These are phyloP conservation scores for Heterobasidion parviporum DNA, from an alignment of 1,284 basidiomycete genomes.

Conservation along the genomic window DNA sequence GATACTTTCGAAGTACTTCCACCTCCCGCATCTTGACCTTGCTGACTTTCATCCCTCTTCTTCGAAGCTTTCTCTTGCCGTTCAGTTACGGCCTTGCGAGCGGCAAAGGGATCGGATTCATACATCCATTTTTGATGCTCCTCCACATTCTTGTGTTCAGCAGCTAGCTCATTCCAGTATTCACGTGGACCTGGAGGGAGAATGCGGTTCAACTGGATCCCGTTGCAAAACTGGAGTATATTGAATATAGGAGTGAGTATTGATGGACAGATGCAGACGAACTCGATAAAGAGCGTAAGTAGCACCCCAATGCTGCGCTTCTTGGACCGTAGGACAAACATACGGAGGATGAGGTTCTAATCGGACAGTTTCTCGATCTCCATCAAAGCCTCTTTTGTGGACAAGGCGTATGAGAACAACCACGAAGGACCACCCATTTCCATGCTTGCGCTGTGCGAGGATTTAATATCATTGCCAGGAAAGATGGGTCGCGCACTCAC, in stretches of 20 bases:
- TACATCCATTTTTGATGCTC: conserved; percentile 82
- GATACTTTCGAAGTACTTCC: conserved; percentile 16
- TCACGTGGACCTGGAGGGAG: conserved; percentile 78
- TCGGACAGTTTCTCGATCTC: conserved; percentile 58
- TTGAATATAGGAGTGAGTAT: neutral
- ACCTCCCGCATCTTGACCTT: conserved; percentile 5
- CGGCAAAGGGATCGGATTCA: conserved; percentile 77
- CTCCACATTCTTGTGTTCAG: conserved; percentile 60
- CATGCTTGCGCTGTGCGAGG: conserved; percentile 30
- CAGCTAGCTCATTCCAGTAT: conserved; percentile 75
- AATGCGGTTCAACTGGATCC: conserved; percentile 67
- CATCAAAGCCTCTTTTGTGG: conserved; percentile 49
- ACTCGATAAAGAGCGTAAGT: conserved; percentile 84
- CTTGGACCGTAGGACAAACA: conserved; percentile 50
- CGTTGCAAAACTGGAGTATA: conserved; percentile 62
- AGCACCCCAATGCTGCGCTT: conserved; percentile 84
- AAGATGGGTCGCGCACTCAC: conserved; percentile 29
- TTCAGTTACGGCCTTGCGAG: conserved; percentile 56
- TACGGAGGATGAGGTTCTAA: conserved; percentile 67
- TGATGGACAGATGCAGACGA: conserved; percentile 24
- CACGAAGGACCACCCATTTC: conserved; percentile 49
- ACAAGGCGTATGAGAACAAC: conserved; percentile 58
- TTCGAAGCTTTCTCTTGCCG: conserved; percentile 50
- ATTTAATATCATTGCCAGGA: too few species aligned
- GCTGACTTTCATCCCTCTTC: conserved; percentile 28